Percentiles rank a stretch among this genome's conserved stretches.
Conservation (phyloP, 495 filamentous ascomycete species). For the Evernia prunastri region DNA sequence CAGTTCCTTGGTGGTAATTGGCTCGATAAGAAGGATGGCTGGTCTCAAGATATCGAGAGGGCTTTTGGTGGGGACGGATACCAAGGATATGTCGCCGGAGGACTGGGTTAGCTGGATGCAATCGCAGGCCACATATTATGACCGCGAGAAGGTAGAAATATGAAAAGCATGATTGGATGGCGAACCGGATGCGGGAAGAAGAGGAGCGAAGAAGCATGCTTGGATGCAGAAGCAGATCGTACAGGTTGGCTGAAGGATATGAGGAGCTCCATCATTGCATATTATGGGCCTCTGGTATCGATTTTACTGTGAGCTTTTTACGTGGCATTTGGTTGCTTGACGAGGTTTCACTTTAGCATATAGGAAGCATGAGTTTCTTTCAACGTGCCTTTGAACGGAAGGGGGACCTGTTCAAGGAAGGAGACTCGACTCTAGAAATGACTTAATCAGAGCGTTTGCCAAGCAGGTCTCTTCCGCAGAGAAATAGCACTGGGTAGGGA, state of each 20-base stretch:
- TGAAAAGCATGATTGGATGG: not conserved
- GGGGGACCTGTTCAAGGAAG: not conserved
- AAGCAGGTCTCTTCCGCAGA: too few relatives aligned
- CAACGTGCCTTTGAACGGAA: not conserved
- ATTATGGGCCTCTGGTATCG: slow-evolving; percentile 3
- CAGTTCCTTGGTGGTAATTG: slow-evolving; percentile 45
- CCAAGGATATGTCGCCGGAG: slow-evolving; percentile 32
- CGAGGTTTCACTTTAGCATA: too few relatives aligned
- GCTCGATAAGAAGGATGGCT: slow-evolving; percentile 41
- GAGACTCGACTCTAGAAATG: too few relatives aligned
- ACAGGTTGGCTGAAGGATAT: not conserved
- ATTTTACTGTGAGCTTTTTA: not conserved
- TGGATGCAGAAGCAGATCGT: not conserved
- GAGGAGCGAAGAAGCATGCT: not conserved
- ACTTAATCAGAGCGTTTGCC: too few relatives aligned
- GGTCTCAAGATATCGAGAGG: slow-evolving; percentile 32
- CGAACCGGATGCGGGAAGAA: not conserved
- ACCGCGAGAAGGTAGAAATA: not conserved
- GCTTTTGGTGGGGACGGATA: slow-evolving; percentile 40
- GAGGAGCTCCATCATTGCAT: not conserved
- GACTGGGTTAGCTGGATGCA: not conserved
- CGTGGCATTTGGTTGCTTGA: not conserved
- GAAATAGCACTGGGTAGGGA: too few relatives aligned
- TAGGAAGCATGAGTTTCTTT: not conserved
- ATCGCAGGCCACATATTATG: not conserved